These are phyloP conservation scores for Naegleria lovaniensis DNA, from an alignment of 208 protist genomes.

Conservation along the genomic window DNA sequence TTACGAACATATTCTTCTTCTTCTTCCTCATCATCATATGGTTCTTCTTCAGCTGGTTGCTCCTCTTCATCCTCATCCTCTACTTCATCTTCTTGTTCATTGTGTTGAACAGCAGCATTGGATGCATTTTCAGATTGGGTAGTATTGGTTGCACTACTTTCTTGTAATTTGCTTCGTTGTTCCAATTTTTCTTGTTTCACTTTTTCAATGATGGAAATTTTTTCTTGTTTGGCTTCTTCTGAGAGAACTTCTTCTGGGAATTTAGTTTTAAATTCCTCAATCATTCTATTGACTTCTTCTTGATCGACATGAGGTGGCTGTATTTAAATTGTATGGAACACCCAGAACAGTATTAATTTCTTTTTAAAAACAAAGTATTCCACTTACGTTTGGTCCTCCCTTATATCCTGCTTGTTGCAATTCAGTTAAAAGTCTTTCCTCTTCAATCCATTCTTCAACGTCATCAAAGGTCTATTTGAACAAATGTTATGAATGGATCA, in stretches of 20 bases:
- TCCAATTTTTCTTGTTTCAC: background rate
- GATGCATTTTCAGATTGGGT: too few relatives aligned
- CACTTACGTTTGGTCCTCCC: background rate
- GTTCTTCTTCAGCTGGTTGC: background rate
- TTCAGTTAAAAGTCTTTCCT: background rate
- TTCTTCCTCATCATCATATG: background rate
- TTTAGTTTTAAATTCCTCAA: background rate
- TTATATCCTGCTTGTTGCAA: background rate
- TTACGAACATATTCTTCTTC: background rate
- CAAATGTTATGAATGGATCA: background rate
- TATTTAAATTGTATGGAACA: too few relatives aligned
- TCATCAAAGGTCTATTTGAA: background rate
- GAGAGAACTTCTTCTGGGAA: background rate
- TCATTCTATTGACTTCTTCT: background rate
- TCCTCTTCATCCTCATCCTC: background rate
- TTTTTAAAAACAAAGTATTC: background rate
- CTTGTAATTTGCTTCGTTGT: background rate
- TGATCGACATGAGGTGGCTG: background rate
- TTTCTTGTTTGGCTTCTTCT: background rate
- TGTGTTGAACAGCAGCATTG: too few relatives aligned
- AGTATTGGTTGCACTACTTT: too few relatives aligned
- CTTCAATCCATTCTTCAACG: slow-evolving; percentile 5
- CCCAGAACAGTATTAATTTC: too few relatives aligned
- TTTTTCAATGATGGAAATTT: background rate
- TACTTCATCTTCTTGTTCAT: background rate